These are phyloP conservation scores for Boechera stricta DNA, from an alignment of 345 rosid genomes.

Conservation along the genomic window DNA sequence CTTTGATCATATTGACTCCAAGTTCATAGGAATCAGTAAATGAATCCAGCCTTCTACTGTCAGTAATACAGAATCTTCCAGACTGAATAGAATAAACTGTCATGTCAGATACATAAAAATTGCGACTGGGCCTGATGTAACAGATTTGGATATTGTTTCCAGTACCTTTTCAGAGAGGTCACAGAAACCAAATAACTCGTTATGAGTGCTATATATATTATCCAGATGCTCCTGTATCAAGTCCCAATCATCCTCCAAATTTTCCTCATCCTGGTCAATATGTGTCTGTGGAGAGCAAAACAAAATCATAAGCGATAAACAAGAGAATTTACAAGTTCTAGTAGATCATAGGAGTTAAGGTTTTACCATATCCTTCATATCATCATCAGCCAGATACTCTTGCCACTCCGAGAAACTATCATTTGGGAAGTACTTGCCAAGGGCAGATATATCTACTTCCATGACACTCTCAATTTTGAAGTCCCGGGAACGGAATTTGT, in stretches of 20 bases:
- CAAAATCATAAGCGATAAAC: constrained; percentile 5
- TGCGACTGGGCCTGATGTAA: constrained; percentile 19
- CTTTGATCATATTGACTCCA: constrained; percentile 76
- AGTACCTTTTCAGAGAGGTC: constrained; percentile 65
- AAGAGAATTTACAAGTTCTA: constrained; percentile 7
- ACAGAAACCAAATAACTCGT: constrained; percentile 82
- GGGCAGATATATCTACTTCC: constrained; percentile 73
- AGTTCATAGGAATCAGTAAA: constrained; percentile 71
- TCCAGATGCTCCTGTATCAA: constrained; percentile 62
- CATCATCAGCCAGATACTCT: constrained; percentile 72
- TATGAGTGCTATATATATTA: constrained; percentile 64
- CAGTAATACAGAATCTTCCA: constrained; percentile 57
- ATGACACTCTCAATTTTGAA: constrained; percentile 73
- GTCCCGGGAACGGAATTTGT: constrained; percentile 79
- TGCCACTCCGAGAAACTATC: constrained; percentile 81
- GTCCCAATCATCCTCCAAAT: constrained; percentile 74
- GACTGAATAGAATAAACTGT: constrained; percentile 55
- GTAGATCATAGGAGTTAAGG: constrained; percentile 29
- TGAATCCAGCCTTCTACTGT: constrained; percentile 63
- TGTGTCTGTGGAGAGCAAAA: constrained; percentile 55
- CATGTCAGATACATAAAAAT: constrained; percentile 29
- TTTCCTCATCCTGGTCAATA: constrained; percentile 50
- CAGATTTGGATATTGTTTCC: constrained; percentile 15
- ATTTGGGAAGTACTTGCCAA: constrained; percentile 57
- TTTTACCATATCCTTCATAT: constrained; percentile 53